Base-by-base conservation (phyloP, 805 yeast species). In the Ogataea nonfermentans region DNA sequence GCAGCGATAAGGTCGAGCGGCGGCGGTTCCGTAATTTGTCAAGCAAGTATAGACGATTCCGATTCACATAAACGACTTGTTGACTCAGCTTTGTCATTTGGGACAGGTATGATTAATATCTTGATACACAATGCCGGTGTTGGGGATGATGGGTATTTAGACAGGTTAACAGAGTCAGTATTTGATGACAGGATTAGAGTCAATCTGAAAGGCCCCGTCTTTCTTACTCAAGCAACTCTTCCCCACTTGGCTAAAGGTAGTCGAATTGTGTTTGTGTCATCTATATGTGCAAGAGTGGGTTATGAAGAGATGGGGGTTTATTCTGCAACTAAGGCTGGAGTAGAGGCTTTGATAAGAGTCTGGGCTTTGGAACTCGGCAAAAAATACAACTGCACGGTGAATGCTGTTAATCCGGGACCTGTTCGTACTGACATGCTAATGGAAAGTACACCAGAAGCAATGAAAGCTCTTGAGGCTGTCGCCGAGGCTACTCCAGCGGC, bases 241-340 rank as follows among this genome's bases (percentile, higher is more conserved):
- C 31, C 60, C 54, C 42, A 57, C 67, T 27, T 71, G 69, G 59
- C 63, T 62, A 46, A 52, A 59, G 43, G 56, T n/a, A 75, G 77
- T 22, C 63, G 72, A 6, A 56, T 71, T 45, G 64, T 71, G 37
- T 66, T 70, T 60, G 69, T 76, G 11, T 75, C 75, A 1, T 70
- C 74, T 16, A 69, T 71, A 69, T 66, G 72, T 13, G 74, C 68
- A 9, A 71, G 67, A 57, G 71, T 70, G 48, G 73, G 66, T 42
- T 70, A 70, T 44, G 73, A 68, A 37, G 75, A 76, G 29, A 65
- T 67, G 47, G 64, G 63, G 29, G 66, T 63, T 17, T 69, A 68
- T 53, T 67, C 67, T 41, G 65, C 66, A 22, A 68, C 72, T 32
- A 69, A 69, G 55, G 72, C 73, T 24, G 74, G 64, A 35, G 68